Evolutionary conservation across 345 rosid genomes (phyloP), one percentile per base, ranked within the genome.

Genomic region (Luvunga scandens): DNA sequence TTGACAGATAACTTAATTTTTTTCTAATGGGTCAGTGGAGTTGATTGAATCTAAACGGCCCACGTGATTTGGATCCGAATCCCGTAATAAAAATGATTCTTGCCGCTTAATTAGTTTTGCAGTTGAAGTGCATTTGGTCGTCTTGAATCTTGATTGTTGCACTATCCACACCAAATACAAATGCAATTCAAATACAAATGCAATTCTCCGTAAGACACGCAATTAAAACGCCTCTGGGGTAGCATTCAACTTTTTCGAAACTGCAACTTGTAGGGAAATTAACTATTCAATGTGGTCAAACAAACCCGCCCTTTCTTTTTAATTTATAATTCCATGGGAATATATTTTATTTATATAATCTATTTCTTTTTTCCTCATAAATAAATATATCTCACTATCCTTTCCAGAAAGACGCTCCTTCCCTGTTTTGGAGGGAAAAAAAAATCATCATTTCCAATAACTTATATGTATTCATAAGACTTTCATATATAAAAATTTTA

Each of bases 41-140:
- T 73, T 60, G 67, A 38, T 60, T 60, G 67, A 38, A 57, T 57
- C 39, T 59, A 42, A 62, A 63, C 69, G 31, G 9, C 9, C 38
- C 84, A 73, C 78, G 61, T 73, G 72, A 8, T 73, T 77, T 61
- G 60, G 60, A 67, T 78, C 79, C 36, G 50, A 77, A 63, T 48
- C 59, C 75, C 34, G 73, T 22, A 21, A 77, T 72, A 61, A 76
- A 66, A 14, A 28, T 36, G 4, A 31, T 27, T 30, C 27, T 25
- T 9, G 31, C 5, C 24, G 22, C 25, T 30, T 6, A 9, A 59
- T 16, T 72, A 5, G 22, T 18, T 1, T 18, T 1, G 57, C 36
- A 14, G 36, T 57, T 72, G 25, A 73, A 60, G 67, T 59, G 16
- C 42, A 9, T 56, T 64, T 27, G 67, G 42, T 38, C 10, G 21